phyloP scores from a whole-genome alignment of 1,139 yeast genomes.

The Spencermartinsiella ligniputridi region DNA sequence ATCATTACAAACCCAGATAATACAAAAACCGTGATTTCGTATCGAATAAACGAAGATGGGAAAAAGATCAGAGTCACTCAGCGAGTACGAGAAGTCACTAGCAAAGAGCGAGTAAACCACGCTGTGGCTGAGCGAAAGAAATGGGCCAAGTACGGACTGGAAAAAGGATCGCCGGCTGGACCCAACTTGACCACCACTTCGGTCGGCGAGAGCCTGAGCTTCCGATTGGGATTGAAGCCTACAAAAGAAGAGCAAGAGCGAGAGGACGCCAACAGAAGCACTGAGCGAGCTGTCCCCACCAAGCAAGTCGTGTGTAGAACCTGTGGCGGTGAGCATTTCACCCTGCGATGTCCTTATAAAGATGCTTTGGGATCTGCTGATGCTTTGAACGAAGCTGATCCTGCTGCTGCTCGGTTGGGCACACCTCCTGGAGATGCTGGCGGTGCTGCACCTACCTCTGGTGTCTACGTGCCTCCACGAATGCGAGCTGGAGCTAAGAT shows the following conservation, averaged over 20 bases:
- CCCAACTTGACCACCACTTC: conserved; percentile 87
- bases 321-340: conserved; percentile 93
- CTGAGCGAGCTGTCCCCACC: conserved; percentile 52
- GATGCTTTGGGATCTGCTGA: conserved; percentile 68
- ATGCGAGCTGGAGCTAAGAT: conserved; percentile 55
- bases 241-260: conserved; percentile 29
- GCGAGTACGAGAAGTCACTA: conserved; percentile 69
- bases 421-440: conserved; percentile 31
- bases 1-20: conserved; percentile 79
- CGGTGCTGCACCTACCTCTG: conserved; percentile 35
- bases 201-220: conserved; percentile 69
- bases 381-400: conserved; percentile 37
- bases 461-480: conserved; percentile 72
- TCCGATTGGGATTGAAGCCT: conserved; percentile 32
- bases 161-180: conserved; percentile 70
- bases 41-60: conserved; percentile 64
- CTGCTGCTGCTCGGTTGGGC: conserved; percentile 36
- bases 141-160: conserved; percentile 74
- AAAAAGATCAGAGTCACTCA: conserved; percentile 86
- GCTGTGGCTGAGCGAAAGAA: conserved; percentile 39
- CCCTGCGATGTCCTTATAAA: conserved; percentile 93
- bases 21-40: conserved; percentile 81
- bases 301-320: conserved; percentile 70
- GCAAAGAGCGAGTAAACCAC: conserved; percentile 68
- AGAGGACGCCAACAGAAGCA: conserved; percentile 60